Evolutionary conservation across 805 yeast species (phyloP).

Genomic region (Ogataea methylovora): DNA sequence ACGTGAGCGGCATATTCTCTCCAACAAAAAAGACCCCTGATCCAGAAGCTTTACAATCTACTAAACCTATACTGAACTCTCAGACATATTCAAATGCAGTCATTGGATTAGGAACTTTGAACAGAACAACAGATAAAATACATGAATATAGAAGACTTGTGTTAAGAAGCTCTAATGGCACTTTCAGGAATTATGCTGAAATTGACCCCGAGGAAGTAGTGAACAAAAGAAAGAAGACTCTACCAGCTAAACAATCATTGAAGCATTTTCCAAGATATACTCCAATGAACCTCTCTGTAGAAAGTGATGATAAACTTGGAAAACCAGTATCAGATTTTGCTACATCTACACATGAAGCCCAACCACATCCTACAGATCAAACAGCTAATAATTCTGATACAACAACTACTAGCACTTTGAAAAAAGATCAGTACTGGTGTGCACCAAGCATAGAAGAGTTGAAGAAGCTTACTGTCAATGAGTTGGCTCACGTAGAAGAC

Average conservation of each 20-base stretch:
- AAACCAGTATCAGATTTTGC: too few species aligned
- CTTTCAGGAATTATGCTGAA: slow-evolving; percentile 19
- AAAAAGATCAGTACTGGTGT: slow-evolving; percentile 55
- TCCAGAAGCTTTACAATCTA: slow-evolving; percentile 1
- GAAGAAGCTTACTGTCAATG: slow-evolving; percentile 32
- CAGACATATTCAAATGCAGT: too few species aligned
- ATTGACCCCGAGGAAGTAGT: slow-evolving; percentile 24
- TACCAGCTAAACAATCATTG: too few species aligned
- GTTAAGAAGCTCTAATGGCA: slow-evolving; percentile 17
- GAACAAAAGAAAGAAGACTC: slow-evolving; percentile 7
- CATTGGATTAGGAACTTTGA: slow-evolving; percentile 3
- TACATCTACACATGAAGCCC: too few species aligned
- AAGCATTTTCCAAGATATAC: too few species aligned
- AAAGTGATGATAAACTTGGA: too few species aligned
- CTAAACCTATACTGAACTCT: too few species aligned
- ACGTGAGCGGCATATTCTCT: slow-evolving; percentile 24
- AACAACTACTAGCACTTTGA: not conserved
- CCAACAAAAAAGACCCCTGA: slow-evolving; percentile 3
- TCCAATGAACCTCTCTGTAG: too few species aligned
- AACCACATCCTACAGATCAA: not conserved
- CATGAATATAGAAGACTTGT: slow-evolving; percentile 20
- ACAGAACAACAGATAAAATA: slow-evolving; percentile 3
- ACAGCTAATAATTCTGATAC: not conserved
- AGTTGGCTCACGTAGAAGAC: slow-evolving; percentile 48
- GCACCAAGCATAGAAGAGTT: slow-evolving; percentile 54